A percentile compares a stretch with the other conserved stretches of the same genome.
These are phyloP conservation scores for Bassia scoparia DNA, from an alignment of 148 eudicot genomes.

Conservation along the genomic window DNA sequence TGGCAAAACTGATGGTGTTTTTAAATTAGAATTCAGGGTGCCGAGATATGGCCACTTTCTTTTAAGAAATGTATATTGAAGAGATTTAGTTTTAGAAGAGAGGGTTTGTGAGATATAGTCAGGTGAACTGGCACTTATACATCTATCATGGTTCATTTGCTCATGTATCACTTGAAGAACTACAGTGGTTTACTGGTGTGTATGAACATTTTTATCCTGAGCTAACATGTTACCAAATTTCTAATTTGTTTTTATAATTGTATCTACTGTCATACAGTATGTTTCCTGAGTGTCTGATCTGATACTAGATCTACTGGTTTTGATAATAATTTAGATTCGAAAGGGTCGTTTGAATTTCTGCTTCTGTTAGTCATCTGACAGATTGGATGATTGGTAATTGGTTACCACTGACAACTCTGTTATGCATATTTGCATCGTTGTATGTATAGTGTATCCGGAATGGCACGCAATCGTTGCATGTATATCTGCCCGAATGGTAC, in stretches of 20 bases:
- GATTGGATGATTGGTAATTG: no score
- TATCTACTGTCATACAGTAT: neutral
- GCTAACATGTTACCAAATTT: neutral
- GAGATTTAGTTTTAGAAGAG: slow-evolving; percentile 11
- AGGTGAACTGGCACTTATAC: slow-evolving; percentile 4
- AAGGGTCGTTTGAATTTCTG: no score
- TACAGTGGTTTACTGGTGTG: slow-evolving; percentile 9
- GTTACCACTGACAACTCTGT: no score
- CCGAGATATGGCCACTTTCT: slow-evolving; percentile 29
- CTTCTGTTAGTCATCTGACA: no score
- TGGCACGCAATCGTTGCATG: no score
- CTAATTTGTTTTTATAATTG: neutral
- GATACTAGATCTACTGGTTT: no score
- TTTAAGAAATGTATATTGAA: slow-evolving; percentile 26
- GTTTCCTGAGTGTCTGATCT: no score
- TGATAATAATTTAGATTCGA: no score
- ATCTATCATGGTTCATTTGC: slow-evolving; percentile 1
- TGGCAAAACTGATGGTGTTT: slow-evolving; percentile 58
- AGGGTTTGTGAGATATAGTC: slow-evolving; percentile 4
- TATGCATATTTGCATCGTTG: no score
- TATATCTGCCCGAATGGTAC: no score
- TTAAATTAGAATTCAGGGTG: slow-evolving; percentile 45
- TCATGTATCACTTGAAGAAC: slow-evolving; percentile 12
- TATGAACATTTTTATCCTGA: neutral
- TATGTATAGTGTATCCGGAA: no score